Base-by-base conservation (phyloP, 78 protist species). In the Dictyostelium firmibasis region DNA sequence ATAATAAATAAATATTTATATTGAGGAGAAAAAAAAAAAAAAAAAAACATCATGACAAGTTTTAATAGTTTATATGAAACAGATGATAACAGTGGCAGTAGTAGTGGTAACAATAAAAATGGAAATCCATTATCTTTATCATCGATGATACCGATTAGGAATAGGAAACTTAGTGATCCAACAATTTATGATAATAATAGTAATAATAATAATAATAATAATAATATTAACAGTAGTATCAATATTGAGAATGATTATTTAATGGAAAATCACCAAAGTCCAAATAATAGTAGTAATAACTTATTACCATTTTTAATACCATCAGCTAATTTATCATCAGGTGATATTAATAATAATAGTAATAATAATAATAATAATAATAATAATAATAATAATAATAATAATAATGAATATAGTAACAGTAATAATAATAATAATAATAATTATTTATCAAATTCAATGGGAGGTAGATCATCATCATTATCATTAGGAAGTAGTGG, bases 81-180 rank as follows among this genome's bases (percentile, higher is more conserved):
- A 8, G 74, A 27, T n/a, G 31, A 62, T 62, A 8, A n/a, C 6
- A 62, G 9, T 53, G 9, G 64, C 9, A 53, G 27, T 18, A 36
- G 18, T 36, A 41, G 60, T 18, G 9, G 7, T 27, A 79, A 13
- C 4, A 23, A n/a, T 47, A 79, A 44, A 44, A 44, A 47, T 27
- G 53, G 20, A 3, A 79, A 79, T 79, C 84, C 84, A 44, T 44
- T 79, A n/a, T 44, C 69, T 20, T 20, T 23, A 44, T 79, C 84
- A 79, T 35, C 84, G 4, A 4, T 36, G 23, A 33, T 41, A 38
- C 38, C 47, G 7, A 77, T 31, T 77, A 79, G 84, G 29, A 79
- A 79, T 79, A 20, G 84, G 53, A 79, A 79, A 27, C 36, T 25
- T 25, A 79, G 84, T 79, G 84, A 79, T 27, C 84, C 84, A 44